These are phyloP conservation scores for Sedum album DNA, from an alignment of 164 flowering plant genomes.

Conservation along the genomic window DNA sequence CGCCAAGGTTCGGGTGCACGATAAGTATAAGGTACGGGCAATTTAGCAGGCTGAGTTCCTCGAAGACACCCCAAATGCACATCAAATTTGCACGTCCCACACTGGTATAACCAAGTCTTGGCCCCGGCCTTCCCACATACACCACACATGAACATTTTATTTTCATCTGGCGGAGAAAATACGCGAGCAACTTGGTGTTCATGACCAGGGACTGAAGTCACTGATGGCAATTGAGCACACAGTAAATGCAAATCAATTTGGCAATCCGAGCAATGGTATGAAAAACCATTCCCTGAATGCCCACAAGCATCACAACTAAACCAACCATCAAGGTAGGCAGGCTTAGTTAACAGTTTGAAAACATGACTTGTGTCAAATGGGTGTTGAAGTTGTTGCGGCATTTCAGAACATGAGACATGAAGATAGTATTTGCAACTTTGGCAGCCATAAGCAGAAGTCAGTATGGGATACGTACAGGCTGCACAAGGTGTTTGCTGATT, in stretches of 20 bases:
- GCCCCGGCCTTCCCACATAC: conserved; percentile 19
- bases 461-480: conserved; percentile 6
- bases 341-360: conserved; percentile 24
- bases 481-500: conserved; percentile 15
- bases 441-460: conserved; percentile 13
- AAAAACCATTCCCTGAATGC: conserved; percentile 28
- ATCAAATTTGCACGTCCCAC: conserved; percentile 30
- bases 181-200: conserved; percentile 24
- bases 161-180: conserved; percentile 24
- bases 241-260: conserved; percentile 25
- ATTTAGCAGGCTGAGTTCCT: neutral
- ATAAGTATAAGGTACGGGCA: neutral
- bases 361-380: conserved; percentile 14
- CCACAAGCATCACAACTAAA: conserved; percentile 39
- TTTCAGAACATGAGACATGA: conserved; percentile 20
- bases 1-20: no score
- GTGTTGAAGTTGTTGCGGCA: conserved; percentile 25
- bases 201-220: conserved; percentile 21
- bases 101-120: conserved; percentile 32
- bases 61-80: conserved; percentile 30
- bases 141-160: conserved; percentile 28
- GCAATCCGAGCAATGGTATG: conserved; percentile 30
- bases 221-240: conserved; percentile 28
- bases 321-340: conserved; percentile 28
- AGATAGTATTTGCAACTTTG: conserved; percentile 18